Conservation (phyloP, 139 green algal genomes). For the Eudorina sp. region DNA sequence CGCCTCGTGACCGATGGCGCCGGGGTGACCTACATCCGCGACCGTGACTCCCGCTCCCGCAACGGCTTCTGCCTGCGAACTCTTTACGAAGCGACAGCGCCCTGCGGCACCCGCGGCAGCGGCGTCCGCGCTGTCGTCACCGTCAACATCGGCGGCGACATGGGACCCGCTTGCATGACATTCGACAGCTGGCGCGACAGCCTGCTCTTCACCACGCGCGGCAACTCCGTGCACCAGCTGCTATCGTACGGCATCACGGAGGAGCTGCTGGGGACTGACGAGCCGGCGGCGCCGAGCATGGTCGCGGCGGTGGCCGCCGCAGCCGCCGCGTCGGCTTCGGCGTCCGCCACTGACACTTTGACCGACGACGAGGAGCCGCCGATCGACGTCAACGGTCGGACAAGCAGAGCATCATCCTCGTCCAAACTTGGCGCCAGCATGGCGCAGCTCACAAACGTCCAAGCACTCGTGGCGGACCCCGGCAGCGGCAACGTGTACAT, state of each 20-base stretch:
- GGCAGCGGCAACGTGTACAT: slow-evolving; percentile 32
- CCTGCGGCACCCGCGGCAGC: not conserved
- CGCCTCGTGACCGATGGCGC: not conserved
- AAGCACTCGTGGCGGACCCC: not conserved
- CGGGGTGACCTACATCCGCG: slow-evolving; percentile 21
- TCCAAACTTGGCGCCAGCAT: no score
- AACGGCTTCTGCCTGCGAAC: slow-evolving; percentile 28
- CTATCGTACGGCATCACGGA: not conserved
- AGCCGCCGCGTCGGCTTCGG: not conserved
- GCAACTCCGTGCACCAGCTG: not conserved
- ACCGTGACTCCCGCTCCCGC: not conserved
- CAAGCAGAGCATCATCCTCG: no score
- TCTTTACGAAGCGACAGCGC: not conserved
- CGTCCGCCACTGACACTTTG: not conserved
- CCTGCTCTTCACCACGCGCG: slow-evolving; percentile 8
- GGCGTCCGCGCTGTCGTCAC: not conserved
- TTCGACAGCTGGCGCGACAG: not conserved
- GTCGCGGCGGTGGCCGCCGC: not conserved
- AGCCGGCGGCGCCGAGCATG: not conserved
- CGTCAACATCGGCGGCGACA: not conserved
- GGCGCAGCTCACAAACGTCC: slow-evolving; percentile 1
- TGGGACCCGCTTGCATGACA: not conserved
- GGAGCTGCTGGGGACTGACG: slow-evolving; percentile 9
- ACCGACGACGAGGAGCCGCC: not conserved
- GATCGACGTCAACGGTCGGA: not conserved